Percentiles rank a stretch among this genome's conserved stretches.
Conservation (phyloP, 129 eudicot genomes). For the Chrysanthemum lavandulifolium region DNA sequence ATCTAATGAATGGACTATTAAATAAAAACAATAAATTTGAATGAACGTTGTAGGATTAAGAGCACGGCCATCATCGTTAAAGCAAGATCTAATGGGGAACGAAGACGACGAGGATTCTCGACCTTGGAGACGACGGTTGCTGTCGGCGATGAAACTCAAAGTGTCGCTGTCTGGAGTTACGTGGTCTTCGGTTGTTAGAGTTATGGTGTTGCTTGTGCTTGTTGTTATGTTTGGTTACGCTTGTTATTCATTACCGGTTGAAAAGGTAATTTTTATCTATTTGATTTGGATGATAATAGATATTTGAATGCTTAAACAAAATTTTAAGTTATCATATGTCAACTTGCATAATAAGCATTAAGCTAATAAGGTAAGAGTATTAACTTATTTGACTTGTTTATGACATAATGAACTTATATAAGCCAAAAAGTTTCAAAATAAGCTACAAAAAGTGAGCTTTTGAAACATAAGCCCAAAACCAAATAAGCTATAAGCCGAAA, state of each 20-base stretch:
- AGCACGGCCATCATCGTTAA: conserved; percentile 62
- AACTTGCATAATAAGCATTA: too few species aligned
- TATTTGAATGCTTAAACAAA: too few species aligned
- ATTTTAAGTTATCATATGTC: too few species aligned
- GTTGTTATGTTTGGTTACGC: conserved; percentile 57
- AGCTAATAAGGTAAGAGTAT: too few species aligned
- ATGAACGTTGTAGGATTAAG: conserved; percentile 70
- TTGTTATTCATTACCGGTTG: conserved; percentile 71
- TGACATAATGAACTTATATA: background rate
- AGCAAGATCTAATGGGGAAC: conserved; percentile 57
- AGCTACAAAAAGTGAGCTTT: too few species aligned
- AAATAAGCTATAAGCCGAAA: too few species aligned
- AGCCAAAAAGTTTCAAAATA: too few species aligned
- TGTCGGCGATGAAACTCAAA: conserved; percentile 44
- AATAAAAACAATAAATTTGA: background rate
- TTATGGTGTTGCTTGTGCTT: conserved; percentile 43
- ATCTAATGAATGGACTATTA: background rate
- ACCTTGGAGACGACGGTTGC: conserved; percentile 68
- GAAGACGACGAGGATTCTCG: conserved; percentile 68
- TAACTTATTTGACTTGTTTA: background rate
- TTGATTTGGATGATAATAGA: too few species aligned
- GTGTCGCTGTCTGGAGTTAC: conserved; percentile 39
- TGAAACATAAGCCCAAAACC: too few species aligned
- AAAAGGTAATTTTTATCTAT: conserved; percentile 49
- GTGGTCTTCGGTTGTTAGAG: conserved; percentile 54